Base-by-base conservation (phyloP, 768 basidiomycete genomes). In the Panellus pusillus region DNA sequence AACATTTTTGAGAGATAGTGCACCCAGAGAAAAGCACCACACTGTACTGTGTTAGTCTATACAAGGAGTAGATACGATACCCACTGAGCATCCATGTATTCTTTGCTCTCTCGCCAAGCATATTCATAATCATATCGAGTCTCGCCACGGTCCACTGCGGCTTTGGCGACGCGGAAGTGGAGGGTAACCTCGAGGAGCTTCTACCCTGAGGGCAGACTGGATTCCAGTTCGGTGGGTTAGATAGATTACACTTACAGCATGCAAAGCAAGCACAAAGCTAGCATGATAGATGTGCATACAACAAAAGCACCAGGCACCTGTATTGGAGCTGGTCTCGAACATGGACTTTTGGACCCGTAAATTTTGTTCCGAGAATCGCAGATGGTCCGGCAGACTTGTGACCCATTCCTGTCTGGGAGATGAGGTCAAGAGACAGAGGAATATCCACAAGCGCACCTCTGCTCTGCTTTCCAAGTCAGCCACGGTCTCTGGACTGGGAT, bases 241-340 rank as follows among this genome's bases (percentile, higher is more conserved):
- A 28, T 46, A 52, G 61, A 52, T 52, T 51, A 44, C 56, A 75
- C 80, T 71, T 63, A 90, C 89, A 68, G 78, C 75, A 60, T 80
- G 79, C 36, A 91, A 65, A 17, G 81, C 84, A 49, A 91, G 74
- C 29, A 79, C 71, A 61, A 82, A 83, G 54, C 85, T 86, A 38
- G 86, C 86, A 61, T 91, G 81, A 57, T 86, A 73, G 41, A 82
- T 74, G 66, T 93, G 89, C 75, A 90, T 86, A 65, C 77, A 76
- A 59, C 81, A 87, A 70, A 81, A 93, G 61, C 85, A 88, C 91
- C 90, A 92, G 9, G 88, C 87, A 42, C 89, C 87, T 27, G 79
- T 79, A 61, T 89, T 90, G 14, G 86, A 86, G 61, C 80, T 82
- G 18, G 89, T 91, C 64, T 89, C 89, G 60, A 91, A 87, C 81